A percentile compares a stretch with the other conserved stretches of the same genome.
Conservation (phyloP, 805 yeast species). For the Scheffersomyces lignosus region DNA sequence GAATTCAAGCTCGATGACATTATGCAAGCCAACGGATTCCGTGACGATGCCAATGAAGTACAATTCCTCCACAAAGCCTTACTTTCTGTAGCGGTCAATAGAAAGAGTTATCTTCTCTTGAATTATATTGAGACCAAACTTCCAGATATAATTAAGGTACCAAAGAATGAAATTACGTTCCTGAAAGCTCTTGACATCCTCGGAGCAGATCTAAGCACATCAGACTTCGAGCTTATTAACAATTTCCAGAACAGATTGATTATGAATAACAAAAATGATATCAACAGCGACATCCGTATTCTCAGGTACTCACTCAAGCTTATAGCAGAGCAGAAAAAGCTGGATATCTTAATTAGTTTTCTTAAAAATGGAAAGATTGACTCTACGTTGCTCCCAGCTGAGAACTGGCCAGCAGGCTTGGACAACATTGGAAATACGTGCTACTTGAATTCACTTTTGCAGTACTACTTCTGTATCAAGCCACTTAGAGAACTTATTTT, state of each 20-base stretch:
- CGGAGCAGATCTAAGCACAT: constrained; percentile 50
- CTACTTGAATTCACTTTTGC: constrained; percentile 77
- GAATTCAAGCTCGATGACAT: constrained; percentile 61
- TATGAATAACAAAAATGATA: constrained; percentile 23
- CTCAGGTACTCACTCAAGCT: constrained; percentile 58
- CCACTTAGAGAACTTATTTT: constrained; percentile 74
- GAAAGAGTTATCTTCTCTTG: constrained; percentile 59
- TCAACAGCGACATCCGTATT: constrained; percentile 50
- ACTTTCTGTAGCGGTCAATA: constrained; percentile 56
- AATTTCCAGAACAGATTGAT: constrained; percentile 45
- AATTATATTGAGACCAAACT: constrained; percentile 50
- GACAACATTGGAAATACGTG: constrained; percentile 96
- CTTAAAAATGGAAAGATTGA: constrained; percentile 64
- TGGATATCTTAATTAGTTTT: constrained; percentile 56
- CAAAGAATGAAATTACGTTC: constrained; percentile 24
- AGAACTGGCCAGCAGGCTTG: constrained; percentile 85
- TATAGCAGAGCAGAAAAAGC: constrained; percentile 55
- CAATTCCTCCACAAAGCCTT: constrained; percentile 53
- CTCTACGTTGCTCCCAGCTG: constrained; percentile 56
- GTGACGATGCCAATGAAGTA: constrained; percentile 35
- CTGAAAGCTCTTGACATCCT: constrained; percentile 47
- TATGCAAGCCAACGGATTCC: constrained; percentile 28
- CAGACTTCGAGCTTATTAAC: constrained; percentile 56
- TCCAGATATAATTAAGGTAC: constrained; percentile 26
- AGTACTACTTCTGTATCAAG: constrained; percentile 81